These are phyloP conservation scores for Dactylorhiza incarnata DNA, from an alignment of 106 monocot species.

Conservation along the genomic window DNA sequence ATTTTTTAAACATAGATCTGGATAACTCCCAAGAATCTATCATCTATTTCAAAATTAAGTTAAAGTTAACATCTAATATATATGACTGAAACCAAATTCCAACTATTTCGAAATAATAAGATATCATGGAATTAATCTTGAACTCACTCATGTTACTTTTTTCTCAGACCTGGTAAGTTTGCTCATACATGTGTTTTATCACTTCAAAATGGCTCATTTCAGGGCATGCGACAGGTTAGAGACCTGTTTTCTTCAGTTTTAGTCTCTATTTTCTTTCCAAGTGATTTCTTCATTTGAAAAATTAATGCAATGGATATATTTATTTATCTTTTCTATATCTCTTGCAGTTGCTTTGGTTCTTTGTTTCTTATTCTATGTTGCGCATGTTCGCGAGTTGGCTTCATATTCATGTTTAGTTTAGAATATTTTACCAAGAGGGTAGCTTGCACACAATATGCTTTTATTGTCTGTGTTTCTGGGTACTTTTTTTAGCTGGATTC, in stretches of 20 bases:
- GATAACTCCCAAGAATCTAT: too few species aligned
- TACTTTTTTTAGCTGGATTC: background rate
- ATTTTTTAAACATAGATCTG: too few species aligned
- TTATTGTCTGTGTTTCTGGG: background rate
- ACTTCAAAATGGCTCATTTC: conserved; percentile 81
- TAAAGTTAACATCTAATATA: too few species aligned
- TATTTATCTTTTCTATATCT: background rate
- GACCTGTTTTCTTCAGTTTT: background rate
- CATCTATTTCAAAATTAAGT: too few species aligned
- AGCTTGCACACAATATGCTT: background rate
- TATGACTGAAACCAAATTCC: too few species aligned
- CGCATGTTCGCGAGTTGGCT: background rate
- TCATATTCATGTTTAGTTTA: background rate
- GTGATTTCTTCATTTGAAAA: too few species aligned
- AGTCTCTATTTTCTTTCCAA: too few species aligned
- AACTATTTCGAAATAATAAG: too few species aligned
- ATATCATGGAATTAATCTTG: background rate
- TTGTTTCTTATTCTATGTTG: background rate
- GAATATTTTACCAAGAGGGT: background rate
- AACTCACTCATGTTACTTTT: conserved; percentile 4
- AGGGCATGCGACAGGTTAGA: conserved; percentile 62
- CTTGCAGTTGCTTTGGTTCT: background rate
- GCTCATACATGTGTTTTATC: conserved; percentile 82
- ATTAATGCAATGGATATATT: too few species aligned
- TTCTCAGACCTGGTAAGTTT: conserved; percentile 78